Conservation (phyloP, 2,329 filamentous ascomycete genomes). For the Penicillium fuscoglaucum region DNA sequence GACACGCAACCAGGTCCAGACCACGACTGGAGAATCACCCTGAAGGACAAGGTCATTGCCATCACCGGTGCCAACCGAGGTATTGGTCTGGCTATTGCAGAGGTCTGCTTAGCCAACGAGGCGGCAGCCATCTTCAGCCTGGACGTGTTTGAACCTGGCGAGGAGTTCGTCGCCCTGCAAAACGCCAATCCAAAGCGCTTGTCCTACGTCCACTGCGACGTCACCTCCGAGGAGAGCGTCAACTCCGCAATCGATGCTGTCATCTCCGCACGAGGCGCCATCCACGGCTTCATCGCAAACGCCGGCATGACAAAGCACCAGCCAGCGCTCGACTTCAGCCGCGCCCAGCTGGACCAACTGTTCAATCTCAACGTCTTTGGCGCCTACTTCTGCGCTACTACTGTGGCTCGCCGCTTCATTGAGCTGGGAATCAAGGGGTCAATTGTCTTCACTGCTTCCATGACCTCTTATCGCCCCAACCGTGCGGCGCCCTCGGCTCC, state of each 20-base stretch:
- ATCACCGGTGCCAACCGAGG: slow-evolving; percentile 33
- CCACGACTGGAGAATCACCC: slow-evolving; percentile 45
- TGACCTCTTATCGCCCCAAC: slow-evolving; percentile 53
- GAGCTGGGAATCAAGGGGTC: slow-evolving; percentile 41
- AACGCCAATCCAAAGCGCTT: slow-evolving; percentile 46
- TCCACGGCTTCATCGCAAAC: slow-evolving; percentile 1
- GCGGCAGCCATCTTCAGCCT: slow-evolving; percentile 45
- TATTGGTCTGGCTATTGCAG: slow-evolving; percentile 50
- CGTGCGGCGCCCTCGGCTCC: slow-evolving; percentile 54
- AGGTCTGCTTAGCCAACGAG: slow-evolving; percentile 49
- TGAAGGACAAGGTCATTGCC: slow-evolving; percentile 43
- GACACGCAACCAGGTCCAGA: not conserved
- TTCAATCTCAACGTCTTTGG: slow-evolving; percentile 48
- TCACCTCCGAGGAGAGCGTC: slow-evolving; percentile 47
- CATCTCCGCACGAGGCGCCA: not conserved
- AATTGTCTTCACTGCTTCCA: slow-evolving; percentile 50
- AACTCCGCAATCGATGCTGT: slow-evolving; percentile 1
- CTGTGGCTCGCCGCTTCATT: slow-evolving; percentile 40
- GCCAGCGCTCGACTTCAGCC: slow-evolving; percentile 47
- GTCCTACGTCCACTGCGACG: slow-evolving; percentile 49
- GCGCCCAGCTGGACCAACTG: slow-evolving; percentile 42
- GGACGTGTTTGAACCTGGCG: slow-evolving; percentile 41
- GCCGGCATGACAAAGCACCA: slow-evolving; percentile 49
- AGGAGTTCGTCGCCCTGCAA: slow-evolving; percentile 38
- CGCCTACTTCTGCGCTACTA: slow-evolving; percentile 34